Base-by-base conservation (phyloP, 768 basidiomycete species). In the Pleurotus sapidus region DNA sequence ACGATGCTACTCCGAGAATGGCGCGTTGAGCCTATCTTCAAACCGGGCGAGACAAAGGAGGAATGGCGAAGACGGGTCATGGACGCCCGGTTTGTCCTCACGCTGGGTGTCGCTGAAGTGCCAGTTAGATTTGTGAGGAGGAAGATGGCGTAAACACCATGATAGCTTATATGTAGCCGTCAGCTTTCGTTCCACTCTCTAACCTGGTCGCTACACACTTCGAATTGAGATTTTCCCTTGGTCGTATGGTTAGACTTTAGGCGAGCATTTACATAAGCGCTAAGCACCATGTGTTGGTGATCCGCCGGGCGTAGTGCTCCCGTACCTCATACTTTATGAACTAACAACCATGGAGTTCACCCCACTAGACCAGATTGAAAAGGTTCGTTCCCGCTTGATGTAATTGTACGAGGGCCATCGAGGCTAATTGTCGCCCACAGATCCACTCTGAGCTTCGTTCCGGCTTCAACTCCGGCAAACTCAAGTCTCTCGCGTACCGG, bases 381-480 rank as follows among this genome's bases (percentile, higher is more conserved):
- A 14, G 30, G 48, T 17, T 17, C 24, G 24, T 46, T 46, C 45
- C 45, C 11, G 12, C 45, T 46, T 24, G 45, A 46, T 46, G 45
- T 46, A 12, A 24, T 18, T 14, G 9, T 46, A 18, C 37, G n/a
- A 42, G 24, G 46, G 30, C 30, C 30, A 34, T 34, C 30, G 30
- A 34, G 9, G 8, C 30, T 11, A 11, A 34, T 34, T 34, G 30
- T 57, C 30, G 54, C 23, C 20, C 12, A 2, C 61, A 90, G 88
- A 83, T 87, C 57, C 82, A 83, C 55, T 73, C 74, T 23, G 73
- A 76, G 46, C 72, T 93, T 18, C 74, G 71, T 24, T 72, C 74
- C n/a, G 81, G 80, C 4, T 93, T 91, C 69, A 72, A 71, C 27
- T 71, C 83, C 1, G 88, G 89, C 14, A 91, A 86, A 67, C 80